Evolutionary conservation across 2,329 filamentous ascomycete species (phyloP).

Genomic region (Thermothelomyces thermophilus): DNA sequence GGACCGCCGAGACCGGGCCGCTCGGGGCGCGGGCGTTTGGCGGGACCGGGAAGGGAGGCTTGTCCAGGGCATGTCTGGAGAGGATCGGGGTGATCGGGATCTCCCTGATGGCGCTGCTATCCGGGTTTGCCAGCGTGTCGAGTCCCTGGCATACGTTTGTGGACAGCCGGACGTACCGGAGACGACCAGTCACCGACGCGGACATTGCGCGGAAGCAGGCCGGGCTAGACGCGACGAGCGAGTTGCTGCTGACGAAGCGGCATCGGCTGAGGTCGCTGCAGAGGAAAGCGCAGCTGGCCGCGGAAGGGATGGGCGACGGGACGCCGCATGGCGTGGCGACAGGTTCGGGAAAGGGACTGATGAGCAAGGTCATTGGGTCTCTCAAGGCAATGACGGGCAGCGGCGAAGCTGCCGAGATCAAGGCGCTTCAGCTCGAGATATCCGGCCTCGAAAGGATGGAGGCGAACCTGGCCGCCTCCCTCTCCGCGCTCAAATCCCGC

Average conservation of each 20-base stretch:
- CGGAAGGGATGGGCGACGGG: conserved; percentile 26
- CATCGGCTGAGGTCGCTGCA: conserved; percentile 65
- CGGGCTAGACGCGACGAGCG: conserved; percentile 69
- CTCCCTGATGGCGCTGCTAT: conserved; percentile 78
- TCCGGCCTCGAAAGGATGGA: conserved; percentile 76
- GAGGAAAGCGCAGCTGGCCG: conserved; percentile 42
- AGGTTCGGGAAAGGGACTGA: conserved; percentile 47
- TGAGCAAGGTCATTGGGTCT: conserved; percentile 67
- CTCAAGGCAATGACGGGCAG: conserved; percentile 52
- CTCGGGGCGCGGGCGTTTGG: conserved; percentile 6
- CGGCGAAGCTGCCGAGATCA: conserved; percentile 52
- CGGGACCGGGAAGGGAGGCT: conserved; percentile 26
- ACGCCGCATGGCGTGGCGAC: conserved; percentile 11
- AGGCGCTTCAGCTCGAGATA: conserved; percentile 65
- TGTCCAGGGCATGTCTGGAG: conserved; percentile 53
- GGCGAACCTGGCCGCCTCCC: conserved; percentile 57
- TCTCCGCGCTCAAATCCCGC: conserved; percentile 57
- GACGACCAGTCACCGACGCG: conserved; percentile 60
- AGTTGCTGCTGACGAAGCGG: conserved; percentile 71
- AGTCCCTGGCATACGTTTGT: conserved; percentile 80
- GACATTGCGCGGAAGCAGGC: conserved; percentile 72
- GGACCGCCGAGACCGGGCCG: conserved; percentile 4
- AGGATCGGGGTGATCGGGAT: conserved; percentile 80
- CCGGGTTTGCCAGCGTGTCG: conserved; percentile 82
- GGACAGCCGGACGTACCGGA: conserved; percentile 44